These are phyloP conservation scores for Cryptosporidium ubiquitum DNA, from an alignment of 169 alveolate genomes.

Conservation along the genomic window DNA sequence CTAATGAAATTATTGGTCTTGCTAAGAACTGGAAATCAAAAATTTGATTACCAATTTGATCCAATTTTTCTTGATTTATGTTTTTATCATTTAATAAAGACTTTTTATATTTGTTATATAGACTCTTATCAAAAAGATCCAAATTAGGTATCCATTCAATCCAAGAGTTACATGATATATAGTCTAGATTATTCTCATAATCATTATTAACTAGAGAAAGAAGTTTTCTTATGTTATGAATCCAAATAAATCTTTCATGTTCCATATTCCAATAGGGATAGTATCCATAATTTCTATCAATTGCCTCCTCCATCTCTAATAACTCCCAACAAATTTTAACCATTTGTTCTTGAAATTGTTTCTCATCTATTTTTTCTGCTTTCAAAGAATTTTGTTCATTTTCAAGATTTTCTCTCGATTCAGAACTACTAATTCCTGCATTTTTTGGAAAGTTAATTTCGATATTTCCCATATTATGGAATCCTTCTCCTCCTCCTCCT, in stretches of 20 bases:
- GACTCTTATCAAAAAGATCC: conserved; percentile 50
- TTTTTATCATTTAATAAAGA: background rate
- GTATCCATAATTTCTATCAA: conserved; percentile 43
- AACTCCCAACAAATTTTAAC: conserved; percentile 48
- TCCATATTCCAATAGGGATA: conserved; percentile 64
- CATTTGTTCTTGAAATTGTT: conserved; percentile 34
- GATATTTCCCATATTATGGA: background rate
- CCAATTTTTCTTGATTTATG: background rate
- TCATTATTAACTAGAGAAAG: conserved; percentile 32
- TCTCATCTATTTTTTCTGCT: background rate
- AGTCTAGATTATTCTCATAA: conserved; percentile 17
- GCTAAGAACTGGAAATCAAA: conserved; percentile 6
- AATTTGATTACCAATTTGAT: background rate
- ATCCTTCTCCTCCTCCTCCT: background rate
- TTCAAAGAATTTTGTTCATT: background rate
- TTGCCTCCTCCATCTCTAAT: conserved; percentile 53
- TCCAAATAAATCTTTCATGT: conserved; percentile 64
- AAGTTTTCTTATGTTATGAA: conserved; percentile 55
- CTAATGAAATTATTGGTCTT: conserved; percentile 49
- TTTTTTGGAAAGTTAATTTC: conserved; percentile 55
- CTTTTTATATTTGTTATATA: conserved; percentile 31
- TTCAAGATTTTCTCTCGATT: background rate
- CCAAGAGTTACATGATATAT: conserved; percentile 60
- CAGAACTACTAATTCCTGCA: conserved; percentile 6
- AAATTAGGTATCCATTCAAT: conserved; percentile 72